phyloP scores from a whole-genome alignment of 768 basidiomycete genomes.

The Mycena venus region DNA sequence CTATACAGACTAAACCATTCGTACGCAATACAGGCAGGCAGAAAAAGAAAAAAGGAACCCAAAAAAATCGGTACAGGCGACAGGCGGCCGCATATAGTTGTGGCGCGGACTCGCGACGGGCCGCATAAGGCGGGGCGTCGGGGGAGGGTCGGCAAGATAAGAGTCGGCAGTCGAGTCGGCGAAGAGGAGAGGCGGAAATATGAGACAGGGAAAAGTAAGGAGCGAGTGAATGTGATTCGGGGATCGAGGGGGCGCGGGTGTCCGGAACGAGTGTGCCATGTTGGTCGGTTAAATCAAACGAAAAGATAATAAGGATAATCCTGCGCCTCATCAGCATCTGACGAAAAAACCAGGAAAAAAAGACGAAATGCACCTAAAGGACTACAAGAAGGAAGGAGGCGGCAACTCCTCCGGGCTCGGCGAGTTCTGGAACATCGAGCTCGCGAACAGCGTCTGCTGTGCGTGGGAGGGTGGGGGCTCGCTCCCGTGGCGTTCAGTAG shows the following conservation, averaged over 20 bases:
- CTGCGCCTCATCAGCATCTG: slow-evolving; percentile 33
- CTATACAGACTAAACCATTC: slow-evolving; percentile 4
- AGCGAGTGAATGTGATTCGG: background rate
- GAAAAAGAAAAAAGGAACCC: no score
- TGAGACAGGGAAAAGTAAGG: background rate
- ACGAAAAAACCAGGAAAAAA: slow-evolving; percentile 34
- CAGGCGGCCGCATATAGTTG: background rate
- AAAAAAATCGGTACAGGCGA: background rate
- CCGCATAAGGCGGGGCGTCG: background rate
- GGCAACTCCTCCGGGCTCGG: slow-evolving; percentile 88
- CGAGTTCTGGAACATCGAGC: slow-evolving; percentile 88
- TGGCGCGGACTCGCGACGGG: no score
- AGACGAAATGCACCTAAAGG: slow-evolving; percentile 21
- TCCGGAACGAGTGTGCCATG: slow-evolving; percentile 35
- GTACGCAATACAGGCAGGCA: background rate
- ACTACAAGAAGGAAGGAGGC: slow-evolving; percentile 68
- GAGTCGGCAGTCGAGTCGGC: background rate
- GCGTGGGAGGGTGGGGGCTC: background rate
- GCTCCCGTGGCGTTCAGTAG: background rate
- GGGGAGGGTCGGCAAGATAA: background rate
- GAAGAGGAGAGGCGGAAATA: background rate
- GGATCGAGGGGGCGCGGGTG: slow-evolving; percentile 21
- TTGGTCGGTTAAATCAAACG: slow-evolving; percentile 10
- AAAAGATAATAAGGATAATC: slow-evolving; percentile 35
- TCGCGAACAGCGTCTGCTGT: slow-evolving; percentile 66